phyloP scores from a whole-genome alignment of 1,284 basidiomycete genomes.

The Cryptococcus jaspeensis region DNA sequence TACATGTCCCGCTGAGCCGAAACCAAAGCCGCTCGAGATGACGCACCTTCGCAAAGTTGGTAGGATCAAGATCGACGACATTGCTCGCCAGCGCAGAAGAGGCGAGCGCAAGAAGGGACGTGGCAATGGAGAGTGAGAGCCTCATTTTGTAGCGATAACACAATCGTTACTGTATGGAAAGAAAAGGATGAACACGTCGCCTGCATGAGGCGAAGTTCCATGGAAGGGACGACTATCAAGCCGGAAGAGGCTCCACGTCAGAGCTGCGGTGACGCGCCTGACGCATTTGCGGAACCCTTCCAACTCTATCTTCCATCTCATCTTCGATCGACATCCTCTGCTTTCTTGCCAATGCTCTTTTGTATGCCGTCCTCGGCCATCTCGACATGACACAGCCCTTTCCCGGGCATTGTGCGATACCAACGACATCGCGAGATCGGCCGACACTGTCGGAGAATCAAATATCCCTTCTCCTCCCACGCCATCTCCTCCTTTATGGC shows the following conservation, averaged over 20 bases:
- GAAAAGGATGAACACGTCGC: background rate
- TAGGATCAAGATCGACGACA: conserved; percentile 71
- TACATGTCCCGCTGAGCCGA: conserved; percentile 1
- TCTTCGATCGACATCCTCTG: background rate
- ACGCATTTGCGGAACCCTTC: background rate
- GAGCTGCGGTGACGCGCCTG: background rate
- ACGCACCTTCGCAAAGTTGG: conserved; percentile 69
- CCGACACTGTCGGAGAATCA: too few species aligned
- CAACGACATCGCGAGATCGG: too few species aligned
- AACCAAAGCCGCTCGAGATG: background rate
- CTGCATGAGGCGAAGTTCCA: too few species aligned
- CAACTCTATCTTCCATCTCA: background rate
- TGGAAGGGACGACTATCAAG: background rate
- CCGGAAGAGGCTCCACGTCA: background rate
- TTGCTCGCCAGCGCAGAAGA: conserved; percentile 64
- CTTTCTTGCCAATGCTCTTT: background rate
- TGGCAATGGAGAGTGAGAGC: conserved; percentile 60
- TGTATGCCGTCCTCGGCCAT: too few species aligned
- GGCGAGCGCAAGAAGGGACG: conserved; percentile 57
- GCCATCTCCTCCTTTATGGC: too few species aligned
- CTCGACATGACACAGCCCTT: too few species aligned
- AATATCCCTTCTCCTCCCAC: too few species aligned
- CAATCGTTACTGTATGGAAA: background rate
- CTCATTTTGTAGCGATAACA: conserved; percentile 55
- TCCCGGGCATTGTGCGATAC: too few species aligned